phyloP scores from a whole-genome alignment of 306 rosid species.

The Lathyrus aphaca region DNA sequence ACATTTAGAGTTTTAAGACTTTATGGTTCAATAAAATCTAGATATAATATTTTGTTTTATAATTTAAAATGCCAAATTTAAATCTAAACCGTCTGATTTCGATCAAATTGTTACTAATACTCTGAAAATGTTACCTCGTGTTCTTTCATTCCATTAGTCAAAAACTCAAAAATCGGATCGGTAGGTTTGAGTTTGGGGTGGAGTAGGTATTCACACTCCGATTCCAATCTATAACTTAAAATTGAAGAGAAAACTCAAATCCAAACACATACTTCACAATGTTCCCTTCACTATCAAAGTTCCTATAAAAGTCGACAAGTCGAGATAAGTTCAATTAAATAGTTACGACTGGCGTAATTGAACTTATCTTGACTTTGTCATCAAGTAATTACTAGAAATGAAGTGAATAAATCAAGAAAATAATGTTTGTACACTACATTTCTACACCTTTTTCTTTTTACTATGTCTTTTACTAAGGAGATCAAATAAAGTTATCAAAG shows the following conservation, averaged over 20 bases:
- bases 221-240: neutral
- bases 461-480: neutral
- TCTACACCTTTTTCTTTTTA: neutral
- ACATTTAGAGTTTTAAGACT: no score
- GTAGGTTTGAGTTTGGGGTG: neutral
- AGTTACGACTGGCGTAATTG: no score
- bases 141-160: no score
- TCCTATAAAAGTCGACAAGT: neutral
- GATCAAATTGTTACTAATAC: no score
- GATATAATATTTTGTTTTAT: no score
- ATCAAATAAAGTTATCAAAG: neutral
- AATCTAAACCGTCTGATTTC: no score
- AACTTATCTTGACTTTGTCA: neutral
- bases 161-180: no score
- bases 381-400: conserved; percentile 8
- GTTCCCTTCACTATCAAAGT: neutral
- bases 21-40: no score
- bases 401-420: conserved; percentile 19
- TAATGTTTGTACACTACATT: neutral
- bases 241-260: no score
- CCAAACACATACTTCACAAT: neutral
- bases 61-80: no score
- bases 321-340: neutral
- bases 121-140: no score
- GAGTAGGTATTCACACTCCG: neutral